Evolutionary conservation across 2,329 filamentous ascomycete genomes (phyloP).

Genomic region (Stenocarpella maydis): DNA sequence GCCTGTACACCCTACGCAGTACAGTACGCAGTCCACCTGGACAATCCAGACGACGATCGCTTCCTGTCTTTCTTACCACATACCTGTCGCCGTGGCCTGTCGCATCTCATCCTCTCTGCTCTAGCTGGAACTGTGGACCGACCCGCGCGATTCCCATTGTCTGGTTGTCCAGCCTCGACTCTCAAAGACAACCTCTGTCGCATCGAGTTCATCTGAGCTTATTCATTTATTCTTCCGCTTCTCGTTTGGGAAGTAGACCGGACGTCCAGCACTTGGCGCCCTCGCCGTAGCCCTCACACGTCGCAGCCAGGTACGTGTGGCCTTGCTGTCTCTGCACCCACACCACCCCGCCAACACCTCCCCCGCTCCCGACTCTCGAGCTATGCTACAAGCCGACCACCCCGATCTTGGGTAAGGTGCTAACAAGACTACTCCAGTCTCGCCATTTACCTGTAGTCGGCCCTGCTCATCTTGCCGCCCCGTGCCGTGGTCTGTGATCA

Average conservation of each 20-base stretch:
- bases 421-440: constrained; percentile 21
- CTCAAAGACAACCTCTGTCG: constrained; percentile 19
- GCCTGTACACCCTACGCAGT: not conserved
- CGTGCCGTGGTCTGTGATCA: not conserved
- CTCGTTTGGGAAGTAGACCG: constrained; percentile 3
- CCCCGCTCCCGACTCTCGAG: constrained; percentile 12
- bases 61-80: constrained; percentile 20
- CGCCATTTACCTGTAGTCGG: constrained; percentile 6
- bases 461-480: not conserved
- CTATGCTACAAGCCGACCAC: constrained; percentile 16
- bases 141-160: constrained; percentile 6
- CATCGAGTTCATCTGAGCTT: not conserved
- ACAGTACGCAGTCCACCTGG: constrained; percentile 3
- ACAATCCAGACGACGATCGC: constrained; percentile 25
- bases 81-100: constrained; percentile 19
- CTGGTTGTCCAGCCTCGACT: constrained; percentile 11
- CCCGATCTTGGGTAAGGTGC: constrained; percentile 12
- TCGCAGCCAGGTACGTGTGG: constrained; percentile 19
- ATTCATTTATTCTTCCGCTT: constrained; percentile 1
- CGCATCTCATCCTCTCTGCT: constrained; percentile 15
- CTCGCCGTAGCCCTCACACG: constrained; percentile 11
- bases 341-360: not conserved
- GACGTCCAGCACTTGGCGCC: constrained; percentile 6
- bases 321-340: constrained; percentile 16
- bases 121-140: constrained; percentile 16